Evolutionary conservation across 139 green algal species (phyloP), one percentile per base, ranked within the genome.

Genomic region (Tetraselmis striata): DNA sequence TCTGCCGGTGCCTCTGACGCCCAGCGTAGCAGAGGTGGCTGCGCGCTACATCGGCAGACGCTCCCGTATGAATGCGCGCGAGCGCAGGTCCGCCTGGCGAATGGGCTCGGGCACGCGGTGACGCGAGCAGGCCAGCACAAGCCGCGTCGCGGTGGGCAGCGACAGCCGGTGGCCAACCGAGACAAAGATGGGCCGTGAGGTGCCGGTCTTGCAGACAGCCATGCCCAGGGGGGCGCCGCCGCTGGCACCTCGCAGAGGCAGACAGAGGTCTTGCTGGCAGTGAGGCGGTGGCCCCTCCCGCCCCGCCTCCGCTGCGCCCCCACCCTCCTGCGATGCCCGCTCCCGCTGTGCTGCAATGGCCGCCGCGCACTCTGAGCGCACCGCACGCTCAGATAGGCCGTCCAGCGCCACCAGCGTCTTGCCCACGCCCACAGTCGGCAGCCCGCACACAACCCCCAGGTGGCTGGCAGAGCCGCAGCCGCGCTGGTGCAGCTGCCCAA

Each of bases 71-170:
- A 45, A 86, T n/a, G 82, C 78, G 23, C 91, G 77, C 22, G 91
- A 92, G 1, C 80, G 75, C 25, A 94, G 85, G 82, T 94, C 91
- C 25, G 91, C 90, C 82, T 93, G 90, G n/a, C 91, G 83, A 18
- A 92, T 89, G 1, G 91, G 91, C 84, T 95, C 90, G 1, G 90
- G 90, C 1, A 93, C 84, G 23, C 88, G 82, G 77, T 81, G 79
- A 79, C 59, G 77, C 83, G 86, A 93, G 83, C 89, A 93, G 59
- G 30, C 32, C 24, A 80, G 80, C 26, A 91, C 85, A 30, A 95
- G 27, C 27, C 83, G 83, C 59, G 91, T 78, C 1, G 89, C 88
- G 0, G 84, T 88, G 0, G 24, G 26, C 31, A 95, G 80, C 29
- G 84, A 77, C 0, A 95, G 32, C 1, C 59, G 75, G 82, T 94